These are phyloP conservation scores for Alternaria sp. DNA, from an alignment of 2,329 filamentous ascomycete genomes.

Conservation along the genomic window DNA sequence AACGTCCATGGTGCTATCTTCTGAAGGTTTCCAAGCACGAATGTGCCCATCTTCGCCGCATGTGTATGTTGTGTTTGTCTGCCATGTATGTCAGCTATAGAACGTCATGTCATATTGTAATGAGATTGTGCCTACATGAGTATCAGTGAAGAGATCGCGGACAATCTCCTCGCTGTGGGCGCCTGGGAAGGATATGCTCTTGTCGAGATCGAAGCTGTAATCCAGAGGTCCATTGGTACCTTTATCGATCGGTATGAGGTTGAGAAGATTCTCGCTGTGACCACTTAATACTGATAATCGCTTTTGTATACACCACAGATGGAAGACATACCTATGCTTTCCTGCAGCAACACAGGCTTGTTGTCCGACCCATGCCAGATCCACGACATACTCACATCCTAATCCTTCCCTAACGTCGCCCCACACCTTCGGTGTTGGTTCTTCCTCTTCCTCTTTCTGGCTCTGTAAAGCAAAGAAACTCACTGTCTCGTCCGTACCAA, in stretches of 20 bases:
- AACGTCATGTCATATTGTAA: neutral
- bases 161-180: slow-evolving; percentile 59
- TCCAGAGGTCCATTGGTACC: slow-evolving; percentile 28
- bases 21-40: slow-evolving; percentile 50
- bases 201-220: slow-evolving; percentile 37
- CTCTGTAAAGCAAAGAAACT: slow-evolving; percentile 75
- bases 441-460: slow-evolving; percentile 64
- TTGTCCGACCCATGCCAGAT: slow-evolving; percentile 66
- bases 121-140: slow-evolving; percentile 32
- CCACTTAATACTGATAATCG: slow-evolving; percentile 1
- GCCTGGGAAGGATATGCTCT: slow-evolving; percentile 44
- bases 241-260: slow-evolving; percentile 41
- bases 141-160: slow-evolving; percentile 53
- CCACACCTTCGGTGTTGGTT: slow-evolving; percentile 57
- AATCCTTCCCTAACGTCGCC: slow-evolving; percentile 73
- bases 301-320: neutral
- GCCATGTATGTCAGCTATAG: slow-evolving; percentile 2
- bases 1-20: slow-evolving; percentile 32
- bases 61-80: slow-evolving; percentile 50
- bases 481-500: slow-evolving; percentile 80
- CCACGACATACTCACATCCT: slow-evolving; percentile 75
- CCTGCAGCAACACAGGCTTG: slow-evolving; percentile 70
- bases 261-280: slow-evolving; percentile 33
- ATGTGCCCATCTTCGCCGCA: slow-evolving; percentile 59
- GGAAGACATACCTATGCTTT: slow-evolving; percentile 67